Evolutionary conservation across 805 yeast species (phyloP), one percentile per base, ranked within the genome.

Genomic region (Saccharomyces jurei): DNA sequence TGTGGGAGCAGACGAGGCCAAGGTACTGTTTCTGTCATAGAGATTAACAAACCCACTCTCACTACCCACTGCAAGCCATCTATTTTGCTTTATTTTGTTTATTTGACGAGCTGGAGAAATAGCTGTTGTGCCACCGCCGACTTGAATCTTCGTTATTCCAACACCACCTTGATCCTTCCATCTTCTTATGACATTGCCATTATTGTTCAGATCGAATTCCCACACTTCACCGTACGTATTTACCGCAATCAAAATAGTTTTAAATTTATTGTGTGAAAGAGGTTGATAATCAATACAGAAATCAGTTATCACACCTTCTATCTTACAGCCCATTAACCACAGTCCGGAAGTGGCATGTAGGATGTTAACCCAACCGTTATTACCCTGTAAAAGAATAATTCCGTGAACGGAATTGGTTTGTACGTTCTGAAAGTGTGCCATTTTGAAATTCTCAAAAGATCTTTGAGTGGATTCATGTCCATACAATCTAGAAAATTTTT

Each of bases 101-200:
- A 53, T 49, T 11, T 54, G 46, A 10, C 53, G 48, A 6, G 61
- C 59, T n/a, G 71, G 66, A 36, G 64, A 63, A 36, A 61, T 52
- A 9, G 69, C 56, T 50, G 61, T 69, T 4, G 70, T 63, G 41
- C 73, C 74, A 51, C 90, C 90, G 13, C 95, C 95, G 25, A 88
- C 71, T 52, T 82, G 83, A 26, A 94, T 72, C 56, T 78, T 80
- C 1, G 98, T 90, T 52, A 89, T 81, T 25, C 96, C 96, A 31
- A 87, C 77, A 29, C 96, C 96, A 21, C 91, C 84, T 49, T 83
- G 86, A 67, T 94, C 99, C 48, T 77, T 77, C 98, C 98, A 94
- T 64, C 82, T 81, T 55, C 77, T 76, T 2, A 78, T 53, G 17
- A 89, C 77, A 58, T 78, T 74, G 26, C 71, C 71, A 41, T 80